phyloP scores from a whole-genome alignment of 441 rosid species.

The Lepidium campestre region DNA sequence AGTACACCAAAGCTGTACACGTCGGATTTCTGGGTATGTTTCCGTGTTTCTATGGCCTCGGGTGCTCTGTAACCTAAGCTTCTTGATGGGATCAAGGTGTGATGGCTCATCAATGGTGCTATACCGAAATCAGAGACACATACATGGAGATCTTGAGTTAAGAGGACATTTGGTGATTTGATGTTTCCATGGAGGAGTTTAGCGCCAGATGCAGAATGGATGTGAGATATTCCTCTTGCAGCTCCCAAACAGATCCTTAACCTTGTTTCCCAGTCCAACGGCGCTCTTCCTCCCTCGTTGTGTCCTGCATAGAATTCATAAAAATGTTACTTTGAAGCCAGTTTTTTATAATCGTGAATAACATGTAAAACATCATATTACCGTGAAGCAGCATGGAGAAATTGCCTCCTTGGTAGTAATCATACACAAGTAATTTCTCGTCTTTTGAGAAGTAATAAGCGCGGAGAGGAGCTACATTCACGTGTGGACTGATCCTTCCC shows the following conservation, averaged over 20 bases:
- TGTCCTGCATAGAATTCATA: conserved; percentile 31
- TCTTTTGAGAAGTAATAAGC: conserved; percentile 76
- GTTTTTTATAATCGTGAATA: background rate
- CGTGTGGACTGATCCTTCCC: conserved; percentile 54
- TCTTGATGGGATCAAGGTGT: conserved; percentile 42
- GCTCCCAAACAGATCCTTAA: conserved; percentile 44
- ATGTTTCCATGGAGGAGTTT: conserved; percentile 67
- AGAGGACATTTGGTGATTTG: conserved; percentile 63
- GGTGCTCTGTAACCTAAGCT: conserved; percentile 69
- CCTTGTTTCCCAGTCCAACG: conserved; percentile 53
- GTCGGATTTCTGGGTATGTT: conserved; percentile 51
- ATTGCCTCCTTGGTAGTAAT: conserved; percentile 54
- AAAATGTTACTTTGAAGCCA: background rate
- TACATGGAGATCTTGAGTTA: conserved; percentile 44
- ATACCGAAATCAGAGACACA: conserved; percentile 64
- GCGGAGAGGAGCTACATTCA: conserved; percentile 61
- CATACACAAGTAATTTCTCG: conserved; percentile 66
- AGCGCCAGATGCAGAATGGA: conserved; percentile 43
- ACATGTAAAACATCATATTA: conserved; percentile 22
- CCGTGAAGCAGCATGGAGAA: conserved; percentile 62
- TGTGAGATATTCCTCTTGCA: conserved; percentile 45
- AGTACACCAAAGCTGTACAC: conserved; percentile 69
- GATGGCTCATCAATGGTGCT: conserved; percentile 49
- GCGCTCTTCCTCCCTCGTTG: conserved; percentile 36
- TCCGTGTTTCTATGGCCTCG: conserved; percentile 50